Evolutionary conservation across 2,329 filamentous ascomycete species (phyloP).

Genomic region (Exophiala sp.): DNA sequence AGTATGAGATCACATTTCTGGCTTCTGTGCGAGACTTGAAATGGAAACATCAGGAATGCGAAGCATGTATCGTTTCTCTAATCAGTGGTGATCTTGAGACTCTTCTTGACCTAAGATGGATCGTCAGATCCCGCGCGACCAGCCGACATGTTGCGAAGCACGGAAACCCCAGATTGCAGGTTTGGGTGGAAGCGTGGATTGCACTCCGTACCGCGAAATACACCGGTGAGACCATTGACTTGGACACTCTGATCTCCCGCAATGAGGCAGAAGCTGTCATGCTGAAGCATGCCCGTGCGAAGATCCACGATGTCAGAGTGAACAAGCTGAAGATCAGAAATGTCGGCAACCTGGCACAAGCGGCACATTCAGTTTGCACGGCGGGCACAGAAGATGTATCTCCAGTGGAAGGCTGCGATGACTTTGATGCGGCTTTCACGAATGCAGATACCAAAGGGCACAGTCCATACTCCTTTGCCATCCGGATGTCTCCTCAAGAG

Average conservation of each 20-base stretch:
- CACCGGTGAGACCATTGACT: conserved; percentile 5
- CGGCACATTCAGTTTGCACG: neutral
- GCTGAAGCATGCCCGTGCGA: conserved; percentile 13
- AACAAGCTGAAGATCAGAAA: conserved; percentile 5
- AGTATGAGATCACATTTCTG: conserved; percentile 13
- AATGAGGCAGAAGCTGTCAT: conserved; percentile 7
- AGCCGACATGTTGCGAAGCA: conserved; percentile 13
- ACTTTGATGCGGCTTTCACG: conserved; percentile 2
- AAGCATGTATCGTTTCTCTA: conserved; percentile 38
- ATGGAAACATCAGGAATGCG: conserved; percentile 34
- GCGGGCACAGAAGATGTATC: neutral
- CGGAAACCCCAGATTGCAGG: conserved; percentile 15
- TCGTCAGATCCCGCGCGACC: conserved; percentile 15
- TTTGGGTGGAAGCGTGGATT: conserved; percentile 20
- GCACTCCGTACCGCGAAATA: neutral
- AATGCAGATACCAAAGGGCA: conserved; percentile 5
- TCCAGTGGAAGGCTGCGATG: neutral
- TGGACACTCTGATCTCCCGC: conserved; percentile 7
- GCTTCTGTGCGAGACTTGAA: conserved; percentile 11
- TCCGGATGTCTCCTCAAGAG: neutral
- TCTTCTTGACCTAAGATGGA: conserved; percentile 33
- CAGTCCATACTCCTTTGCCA: conserved; percentile 3
- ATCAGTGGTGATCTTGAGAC: conserved; percentile 29
- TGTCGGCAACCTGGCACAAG: neutral
- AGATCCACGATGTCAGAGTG: conserved; percentile 8